Percentiles rank a stretch among this genome's conserved stretches.
Conservation (phyloP, 2,329 filamentous ascomycete species). For the Tympanopsis confertula region DNA sequence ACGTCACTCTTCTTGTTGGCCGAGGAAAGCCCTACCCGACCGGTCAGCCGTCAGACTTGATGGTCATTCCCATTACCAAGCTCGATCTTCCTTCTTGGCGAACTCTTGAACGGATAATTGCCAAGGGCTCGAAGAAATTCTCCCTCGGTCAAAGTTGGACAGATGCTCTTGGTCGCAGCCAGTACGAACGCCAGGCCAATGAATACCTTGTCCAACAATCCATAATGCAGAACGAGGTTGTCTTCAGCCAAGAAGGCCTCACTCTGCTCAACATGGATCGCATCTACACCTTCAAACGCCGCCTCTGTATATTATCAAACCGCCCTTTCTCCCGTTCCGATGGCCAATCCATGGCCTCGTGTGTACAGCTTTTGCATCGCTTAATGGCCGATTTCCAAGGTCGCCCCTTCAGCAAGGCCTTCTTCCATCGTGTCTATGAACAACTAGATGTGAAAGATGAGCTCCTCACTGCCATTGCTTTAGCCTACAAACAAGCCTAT, state of each 20-base stretch:
- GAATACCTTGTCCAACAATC: conserved; percentile 25
- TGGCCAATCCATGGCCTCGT: conserved; percentile 21
- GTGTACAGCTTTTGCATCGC: conserved; percentile 23
- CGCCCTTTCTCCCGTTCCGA: conserved; percentile 12
- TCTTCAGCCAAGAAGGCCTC: conserved; percentile 28
- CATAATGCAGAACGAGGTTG: conserved; percentile 27
- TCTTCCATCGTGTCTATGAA: conserved; percentile 27
- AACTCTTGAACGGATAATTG: conserved; percentile 17
- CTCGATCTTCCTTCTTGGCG: conserved; percentile 17
- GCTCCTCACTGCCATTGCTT: conserved; percentile 19
- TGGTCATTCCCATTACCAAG: conserved; percentile 20
- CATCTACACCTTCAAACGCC: conserved; percentile 28
- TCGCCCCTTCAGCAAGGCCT: conserved; percentile 26
- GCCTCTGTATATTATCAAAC: conserved; percentile 22
- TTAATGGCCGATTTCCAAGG: conserved; percentile 24
- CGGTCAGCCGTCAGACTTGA: conserved; percentile 20
- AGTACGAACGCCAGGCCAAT: conserved; percentile 18
- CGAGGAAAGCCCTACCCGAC: conserved; percentile 23
- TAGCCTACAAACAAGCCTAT: conserved; percentile 18
- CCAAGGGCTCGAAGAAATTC: conserved; percentile 21
- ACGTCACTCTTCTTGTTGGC: conserved; percentile 24
- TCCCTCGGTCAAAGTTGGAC: conserved; percentile 22
- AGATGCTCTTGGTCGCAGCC: conserved; percentile 19
- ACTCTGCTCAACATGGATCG: conserved; percentile 28
- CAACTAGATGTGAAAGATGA: conserved; percentile 22